Conservation (phyloP, 805 yeast species). For the Candida ipomoeae region DNA sequence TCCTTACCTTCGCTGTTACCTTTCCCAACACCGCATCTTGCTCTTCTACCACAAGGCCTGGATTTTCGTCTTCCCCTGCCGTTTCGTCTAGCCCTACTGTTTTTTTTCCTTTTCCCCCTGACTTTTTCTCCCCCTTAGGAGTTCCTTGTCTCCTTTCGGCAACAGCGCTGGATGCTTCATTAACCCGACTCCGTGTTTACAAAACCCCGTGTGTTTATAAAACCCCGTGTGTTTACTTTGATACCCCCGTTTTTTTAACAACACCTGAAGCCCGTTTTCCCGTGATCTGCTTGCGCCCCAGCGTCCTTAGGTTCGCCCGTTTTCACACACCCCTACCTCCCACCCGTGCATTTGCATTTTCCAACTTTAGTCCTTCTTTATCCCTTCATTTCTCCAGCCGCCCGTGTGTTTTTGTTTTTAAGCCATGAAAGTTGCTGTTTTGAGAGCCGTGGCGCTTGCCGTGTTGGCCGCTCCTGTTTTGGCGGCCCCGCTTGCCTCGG, state of each 20-base stretch:
- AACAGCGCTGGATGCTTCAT: neutral
- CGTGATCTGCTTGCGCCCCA: neutral
- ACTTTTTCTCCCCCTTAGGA: neutral
- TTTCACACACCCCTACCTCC: neutral
- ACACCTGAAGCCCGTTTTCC: no score
- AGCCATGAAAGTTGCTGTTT: constrained; percentile 7
- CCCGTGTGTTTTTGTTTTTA: no score
- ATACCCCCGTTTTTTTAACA: no score
- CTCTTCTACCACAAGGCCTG: neutral
- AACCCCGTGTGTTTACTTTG: no score
- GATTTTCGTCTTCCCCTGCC: no score
- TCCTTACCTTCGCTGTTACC: neutral
- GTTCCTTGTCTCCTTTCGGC: neutral
- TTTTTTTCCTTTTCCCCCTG: neutral
- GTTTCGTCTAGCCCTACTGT: neutral
- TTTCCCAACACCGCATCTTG: neutral
- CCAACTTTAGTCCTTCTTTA: constrained; percentile 26
- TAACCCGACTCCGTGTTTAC: neutral
- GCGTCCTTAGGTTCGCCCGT: neutral
- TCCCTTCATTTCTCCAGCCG: neutral
- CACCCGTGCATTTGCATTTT: neutral
- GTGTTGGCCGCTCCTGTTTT: constrained; percentile 5
- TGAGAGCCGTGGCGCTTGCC: constrained; percentile 7
- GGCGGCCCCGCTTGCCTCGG: constrained; percentile 6
- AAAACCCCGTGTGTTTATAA: no score